Evolutionary conservation across 1,139 yeast genomes (phyloP).

Genomic region (Wickerhamomyces sp.): DNA sequence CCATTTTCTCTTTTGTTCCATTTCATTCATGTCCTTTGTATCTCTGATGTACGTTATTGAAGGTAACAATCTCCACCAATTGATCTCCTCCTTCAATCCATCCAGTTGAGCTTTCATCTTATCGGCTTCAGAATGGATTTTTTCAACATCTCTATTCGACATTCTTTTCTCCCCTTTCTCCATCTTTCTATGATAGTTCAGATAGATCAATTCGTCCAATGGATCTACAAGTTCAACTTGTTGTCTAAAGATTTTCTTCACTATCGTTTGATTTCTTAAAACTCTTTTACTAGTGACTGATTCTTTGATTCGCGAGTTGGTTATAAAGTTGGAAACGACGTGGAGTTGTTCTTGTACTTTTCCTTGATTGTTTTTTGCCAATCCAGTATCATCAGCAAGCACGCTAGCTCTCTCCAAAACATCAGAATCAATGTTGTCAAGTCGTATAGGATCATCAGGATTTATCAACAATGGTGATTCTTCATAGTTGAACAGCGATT

Average conservation of each 20-base stretch:
- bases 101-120: conserved; percentile 40
- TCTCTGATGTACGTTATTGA: conserved; percentile 51
- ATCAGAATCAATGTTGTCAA: background rate
- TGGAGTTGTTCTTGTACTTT: background rate
- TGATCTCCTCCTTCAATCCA: conserved; percentile 42
- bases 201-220: conserved; percentile 41
- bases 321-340: background rate
- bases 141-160: conserved; percentile 51
- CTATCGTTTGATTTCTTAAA: conserved; percentile 9
- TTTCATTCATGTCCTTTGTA: conserved; percentile 40
- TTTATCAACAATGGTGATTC: conserved; percentile 16
- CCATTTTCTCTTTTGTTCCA: conserved; percentile 41
- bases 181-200: conserved; percentile 55
- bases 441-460: conserved; percentile 8
- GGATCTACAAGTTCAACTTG: conserved; percentile 30
- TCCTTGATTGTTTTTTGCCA: background rate
- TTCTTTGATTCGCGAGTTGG: background rate
- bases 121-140: conserved; percentile 46
- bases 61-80: conserved; percentile 52
- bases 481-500: conserved; percentile 22
- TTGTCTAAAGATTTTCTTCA: conserved; percentile 1
- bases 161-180: conserved; percentile 61
- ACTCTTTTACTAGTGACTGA: conserved; percentile 1
- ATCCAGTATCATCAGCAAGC: background rate
- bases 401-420: background rate